phyloP scores from a whole-genome alignment of 441 rosid species.

The Oxalis stricta region DNA sequence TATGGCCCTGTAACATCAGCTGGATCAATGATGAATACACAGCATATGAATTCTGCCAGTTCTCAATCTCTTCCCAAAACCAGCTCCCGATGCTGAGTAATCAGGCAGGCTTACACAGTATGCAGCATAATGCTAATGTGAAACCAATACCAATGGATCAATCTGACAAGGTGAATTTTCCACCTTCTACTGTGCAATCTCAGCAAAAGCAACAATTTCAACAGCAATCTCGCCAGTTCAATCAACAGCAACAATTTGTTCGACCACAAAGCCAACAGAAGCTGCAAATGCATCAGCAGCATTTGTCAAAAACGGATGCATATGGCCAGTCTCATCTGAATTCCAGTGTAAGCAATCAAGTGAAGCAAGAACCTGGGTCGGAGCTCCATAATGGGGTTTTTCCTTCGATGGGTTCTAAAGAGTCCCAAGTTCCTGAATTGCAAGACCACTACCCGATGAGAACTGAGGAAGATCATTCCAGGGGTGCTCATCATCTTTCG shows the following conservation, averaged over 20 bases:
- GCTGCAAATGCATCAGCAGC: slow-evolving; percentile 67
- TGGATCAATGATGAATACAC: slow-evolving; percentile 56
- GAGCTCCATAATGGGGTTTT: slow-evolving; percentile 43
- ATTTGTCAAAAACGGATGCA: slow-evolving; percentile 30
- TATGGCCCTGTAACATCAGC: slow-evolving; percentile 49
- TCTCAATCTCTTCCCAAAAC: slow-evolving; percentile 51
- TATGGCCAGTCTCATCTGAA: slow-evolving; percentile 49
- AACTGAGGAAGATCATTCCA: slow-evolving; percentile 40
- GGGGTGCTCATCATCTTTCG: slow-evolving; percentile 31
- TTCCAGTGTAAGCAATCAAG: slow-evolving; percentile 43
- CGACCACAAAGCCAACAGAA: slow-evolving; percentile 55
- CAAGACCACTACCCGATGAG: slow-evolving; percentile 69
- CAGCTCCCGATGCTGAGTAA: slow-evolving; percentile 34
- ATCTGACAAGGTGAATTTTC: slow-evolving; percentile 44
- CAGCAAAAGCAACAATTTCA: slow-evolving; percentile 74
- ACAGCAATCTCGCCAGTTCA: slow-evolving; percentile 50
- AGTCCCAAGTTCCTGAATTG: slow-evolving; percentile 47
- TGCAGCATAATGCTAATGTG: slow-evolving; percentile 33
- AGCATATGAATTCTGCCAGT: slow-evolving; percentile 40
- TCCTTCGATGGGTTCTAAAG: slow-evolving; percentile 53
- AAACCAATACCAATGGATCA: slow-evolving; percentile 36
- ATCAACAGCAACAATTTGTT: slow-evolving; percentile 51
- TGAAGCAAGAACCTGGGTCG: slow-evolving; percentile 70
- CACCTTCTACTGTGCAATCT: slow-evolving; percentile 36
- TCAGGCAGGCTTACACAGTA: slow-evolving; percentile 34